Evolutionary conservation across 495 filamentous ascomycete genomes (phyloP), one percentile per base, ranked within the genome.

Genomic region (Penicillium ochrochloron): DNA sequence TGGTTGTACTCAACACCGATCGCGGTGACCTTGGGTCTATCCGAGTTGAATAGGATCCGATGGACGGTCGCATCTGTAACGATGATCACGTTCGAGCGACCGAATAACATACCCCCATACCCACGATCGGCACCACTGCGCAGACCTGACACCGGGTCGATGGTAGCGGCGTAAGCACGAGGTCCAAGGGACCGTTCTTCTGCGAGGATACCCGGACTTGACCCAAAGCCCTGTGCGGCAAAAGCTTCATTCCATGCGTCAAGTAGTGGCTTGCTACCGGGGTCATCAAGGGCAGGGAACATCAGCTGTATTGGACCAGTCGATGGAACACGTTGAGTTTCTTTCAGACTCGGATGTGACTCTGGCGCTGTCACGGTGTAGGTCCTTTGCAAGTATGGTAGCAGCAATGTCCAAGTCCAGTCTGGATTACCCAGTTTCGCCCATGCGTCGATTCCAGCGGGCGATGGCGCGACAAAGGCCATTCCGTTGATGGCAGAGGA

Each of bases 401-500:
- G 62, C 35, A 89, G 56, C 0, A 73, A 70, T 52, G 82, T 77
- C 69, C 75, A 87, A 31, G 72, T 73, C 86, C 86, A 89, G 25
- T 76, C 75, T 12, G 74, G 57, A 63, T 86, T 88, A 10, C 85
- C 86, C 21, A 88, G 69, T 10, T 75, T 69, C 2, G 65, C 78
- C 85, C 85, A 87, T n/a, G 80, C 75, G 60, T 87, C 78, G n/a
- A 87, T 73, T 19, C 73, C 77, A 2, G 69, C 76, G 14, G 71
- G 73, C 1, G 80, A 79, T 0, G 76, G 77, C 14, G 71, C 64
- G 14, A 72, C 62, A 31, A 66, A 75, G 14, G 57, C 59, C 46
- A 66, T 34, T 12, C 66, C 67, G 58, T 79, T 79, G 63, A 78
- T 75, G 0, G 67, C 67, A 14, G 73, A 75, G 5, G 70, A 71